Evolutionary conservation across 2,329 filamentous ascomycete genomes (phyloP), one percentile per base, ranked within the genome.

Genomic region (Diaporthe aspalathi): DNA sequence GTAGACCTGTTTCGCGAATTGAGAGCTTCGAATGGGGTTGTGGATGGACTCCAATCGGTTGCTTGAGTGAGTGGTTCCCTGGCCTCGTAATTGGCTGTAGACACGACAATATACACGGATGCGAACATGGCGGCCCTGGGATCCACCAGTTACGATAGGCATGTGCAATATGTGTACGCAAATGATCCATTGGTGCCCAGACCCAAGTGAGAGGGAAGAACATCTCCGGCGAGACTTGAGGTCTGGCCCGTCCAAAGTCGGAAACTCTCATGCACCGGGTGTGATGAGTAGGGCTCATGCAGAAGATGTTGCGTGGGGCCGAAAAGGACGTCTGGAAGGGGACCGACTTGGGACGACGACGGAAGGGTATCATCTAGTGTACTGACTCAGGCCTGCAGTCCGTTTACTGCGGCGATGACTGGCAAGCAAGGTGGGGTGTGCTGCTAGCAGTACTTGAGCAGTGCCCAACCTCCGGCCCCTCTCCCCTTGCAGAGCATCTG

Each of bases 241-340:
- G 38, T 2, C n/a, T 9, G 20, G 6, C n/a, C n/a, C n/a, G n/a
- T 63, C 43, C 60, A 24, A 47, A 32, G 27, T 63, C 43, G 60
- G 20, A 63, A 63, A 49, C 60, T 32, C 43, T 20, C 14, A 24
- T 63, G 43, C 43, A 49, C 22, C 60, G 17, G 43, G 35, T 63
- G 43, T 49, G 60, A 49, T 49, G 43, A 63, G 43, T 17, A 35
- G 40, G 43, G 60, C 17, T 43, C 60, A 49, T 63, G 49, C 60
- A 32, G 60, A 24, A 24, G 16, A 35, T 22, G 60, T 63, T 35
- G 43, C 60, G 43, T 63, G 60, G 60, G 43, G 27, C 43, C 43
- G 24, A 29, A 6, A 14, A 22, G 40, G 27, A 47, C 8, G 24
- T n/a, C 43, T 49, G n/a, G 20, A 24, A n/a, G 27, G 22, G n/a